Percentiles rank a stretch among this genome's conserved stretches.
Evolutionary conservation across 768 basidiomycete genomes (phyloP).

Genomic region (Termitomyces bulborhizus): DNA sequence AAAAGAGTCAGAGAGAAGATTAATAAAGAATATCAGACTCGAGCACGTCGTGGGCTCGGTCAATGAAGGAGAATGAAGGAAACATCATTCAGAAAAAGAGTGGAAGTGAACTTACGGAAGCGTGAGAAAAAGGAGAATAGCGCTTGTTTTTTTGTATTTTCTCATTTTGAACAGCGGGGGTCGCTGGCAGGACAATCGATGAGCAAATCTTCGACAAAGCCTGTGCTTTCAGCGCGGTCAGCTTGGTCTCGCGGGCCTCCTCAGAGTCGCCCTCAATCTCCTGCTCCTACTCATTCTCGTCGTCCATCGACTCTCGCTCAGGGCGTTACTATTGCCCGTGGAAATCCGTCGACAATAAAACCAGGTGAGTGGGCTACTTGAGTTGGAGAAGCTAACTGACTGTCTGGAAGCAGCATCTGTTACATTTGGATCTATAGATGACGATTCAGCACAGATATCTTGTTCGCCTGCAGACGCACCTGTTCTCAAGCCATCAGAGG

Average conservation of each 20-base stretch:
- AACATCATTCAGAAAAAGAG: not conserved
- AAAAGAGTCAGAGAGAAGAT: slow-evolving; percentile 22
- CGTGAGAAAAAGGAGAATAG: too few species aligned
- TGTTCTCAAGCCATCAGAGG: slow-evolving; percentile 53
- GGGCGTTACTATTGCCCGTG: slow-evolving; percentile 69
- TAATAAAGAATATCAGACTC: not conserved
- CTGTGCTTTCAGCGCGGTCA: slow-evolving; percentile 73
- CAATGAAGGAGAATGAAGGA: too few species aligned
- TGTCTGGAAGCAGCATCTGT: slow-evolving; percentile 45
- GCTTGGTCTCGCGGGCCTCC: slow-evolving; percentile 92
- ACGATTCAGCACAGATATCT: slow-evolving; percentile 69
- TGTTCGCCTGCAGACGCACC: slow-evolving; percentile 73
- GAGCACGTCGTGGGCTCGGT: not conserved
- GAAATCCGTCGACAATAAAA: slow-evolving; percentile 60
- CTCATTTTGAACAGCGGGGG: not conserved
- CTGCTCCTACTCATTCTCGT: slow-evolving; percentile 65
- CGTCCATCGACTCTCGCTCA: slow-evolving; percentile 66
- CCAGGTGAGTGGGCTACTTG: slow-evolving; percentile 48
- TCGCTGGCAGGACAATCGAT: slow-evolving; percentile 47
- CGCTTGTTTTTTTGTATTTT: too few species aligned
- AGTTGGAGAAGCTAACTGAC: not conserved
- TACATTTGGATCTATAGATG: slow-evolving; percentile 89
- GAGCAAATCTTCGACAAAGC: slow-evolving; percentile 83
- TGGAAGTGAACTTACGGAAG: not conserved
- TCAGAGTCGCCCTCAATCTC: slow-evolving; percentile 71